Evolutionary conservation across 129 eudicot genomes (phyloP), one percentile per base, ranked within the genome.

Genomic region (Helianthus tuberosus): DNA sequence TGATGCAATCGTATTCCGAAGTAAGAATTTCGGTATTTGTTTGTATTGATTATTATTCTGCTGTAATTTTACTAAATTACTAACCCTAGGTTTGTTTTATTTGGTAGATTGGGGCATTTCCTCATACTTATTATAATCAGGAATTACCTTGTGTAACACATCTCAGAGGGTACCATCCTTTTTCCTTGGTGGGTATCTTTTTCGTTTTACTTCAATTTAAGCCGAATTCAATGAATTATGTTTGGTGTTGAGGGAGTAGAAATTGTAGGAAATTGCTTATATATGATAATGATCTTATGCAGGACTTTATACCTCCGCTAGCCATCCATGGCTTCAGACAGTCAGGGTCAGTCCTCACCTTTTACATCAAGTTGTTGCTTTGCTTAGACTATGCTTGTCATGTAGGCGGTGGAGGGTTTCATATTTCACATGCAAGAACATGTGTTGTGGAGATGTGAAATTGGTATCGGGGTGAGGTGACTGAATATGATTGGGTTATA

Each of bases 1-100:
- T 90, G 6, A 80, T 81, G 77, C 84, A 81, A 77, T 93, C 98
- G 4, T 93, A 87, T 68, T 82, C 85, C 20, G 69, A 90, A 89
- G 96, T 89, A 8, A 12, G 20, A 65, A 6, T 16, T 53, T 64
- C 1, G 8, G 15, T 15, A 14, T 20, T 64, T 77, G 49, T 13
- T 66, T 39, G 46, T 1, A 10, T 52, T 39, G 20, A 2, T 61
- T n/a, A 60, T 13, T 14, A 27, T 27, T 27, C 7, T 11, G 43
- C 14, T 50, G 5, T 27, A 25, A 39, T 35, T 44, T 44, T 13
- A 49, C 23, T 7, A 52, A 60, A 7, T 27, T 23, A 16, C 77
- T 78, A 75, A 74, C 80, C 75, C 76, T 80, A 62, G 43, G 8
- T 48, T 54, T 74, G 69, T 57, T 44, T 35, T 55, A 16, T 16